phyloP scores from a whole-genome alignment of 2,329 filamentous ascomycete genomes.

The Anthostomella pinea region DNA sequence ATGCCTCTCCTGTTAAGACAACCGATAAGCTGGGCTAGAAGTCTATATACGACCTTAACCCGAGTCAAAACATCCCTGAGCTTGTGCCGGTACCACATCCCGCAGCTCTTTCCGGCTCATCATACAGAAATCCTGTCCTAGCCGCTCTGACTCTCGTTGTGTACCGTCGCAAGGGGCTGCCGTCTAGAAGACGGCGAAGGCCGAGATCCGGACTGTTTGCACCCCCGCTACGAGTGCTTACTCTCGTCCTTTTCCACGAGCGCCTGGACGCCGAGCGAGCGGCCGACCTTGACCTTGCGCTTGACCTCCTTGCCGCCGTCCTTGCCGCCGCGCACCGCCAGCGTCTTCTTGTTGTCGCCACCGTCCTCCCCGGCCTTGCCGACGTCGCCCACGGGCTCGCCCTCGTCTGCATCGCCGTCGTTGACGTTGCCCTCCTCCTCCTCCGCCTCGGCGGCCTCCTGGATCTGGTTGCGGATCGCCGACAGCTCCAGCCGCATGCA shows the following conservation, averaged over 20 bases:
- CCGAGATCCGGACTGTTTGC: too few relatives aligned
- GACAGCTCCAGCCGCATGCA: constrained; percentile 86
- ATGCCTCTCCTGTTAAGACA: too few relatives aligned
- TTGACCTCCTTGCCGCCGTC: constrained; percentile 53
- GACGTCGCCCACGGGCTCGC: constrained; percentile 66
- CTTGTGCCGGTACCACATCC: too few relatives aligned
- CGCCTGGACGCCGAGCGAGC: constrained; percentile 74
- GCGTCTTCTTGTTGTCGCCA: constrained; percentile 7
- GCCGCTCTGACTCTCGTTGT: too few relatives aligned
- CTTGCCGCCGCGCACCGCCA: constrained; percentile 15
- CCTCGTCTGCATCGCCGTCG: constrained; percentile 53
- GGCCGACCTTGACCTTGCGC: constrained; percentile 82
- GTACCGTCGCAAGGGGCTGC: too few relatives aligned
- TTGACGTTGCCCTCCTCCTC: constrained; percentile 38
- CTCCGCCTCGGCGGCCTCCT: constrained; percentile 43
- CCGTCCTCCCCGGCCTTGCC: constrained; percentile 48
- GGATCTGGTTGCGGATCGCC: constrained; percentile 53
- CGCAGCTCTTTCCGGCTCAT: too few relatives aligned
- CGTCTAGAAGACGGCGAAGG: too few relatives aligned
- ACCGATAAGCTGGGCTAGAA: too few relatives aligned
- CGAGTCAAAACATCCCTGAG: too few relatives aligned
- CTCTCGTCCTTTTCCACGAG: constrained; percentile 70
- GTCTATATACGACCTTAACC: too few relatives aligned
- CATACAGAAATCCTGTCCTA: too few relatives aligned
- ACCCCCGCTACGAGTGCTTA: constrained; percentile 38